Evolutionary conservation across 208 protist genomes (phyloP).

Genomic region (Leishmania aethiopica): DNA sequence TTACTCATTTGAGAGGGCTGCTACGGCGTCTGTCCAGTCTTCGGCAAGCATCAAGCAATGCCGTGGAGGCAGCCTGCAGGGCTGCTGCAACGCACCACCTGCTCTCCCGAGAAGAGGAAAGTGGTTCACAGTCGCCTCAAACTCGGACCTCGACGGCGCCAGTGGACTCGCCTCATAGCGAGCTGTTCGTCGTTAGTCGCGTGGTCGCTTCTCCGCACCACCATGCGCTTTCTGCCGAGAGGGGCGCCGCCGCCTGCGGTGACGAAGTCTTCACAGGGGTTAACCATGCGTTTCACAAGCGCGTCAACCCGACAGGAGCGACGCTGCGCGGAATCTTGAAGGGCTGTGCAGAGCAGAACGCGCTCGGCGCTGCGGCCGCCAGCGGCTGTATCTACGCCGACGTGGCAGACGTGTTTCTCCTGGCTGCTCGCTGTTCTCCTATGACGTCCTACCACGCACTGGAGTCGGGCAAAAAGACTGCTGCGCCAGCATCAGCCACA

Average conservation of each 20-base stretch:
- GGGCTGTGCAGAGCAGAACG: slow-evolving; percentile 91
- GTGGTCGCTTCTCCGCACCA: slow-evolving; percentile 9
- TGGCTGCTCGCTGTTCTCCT: slow-evolving; percentile 1
- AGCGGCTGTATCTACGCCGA: slow-evolving; percentile 56
- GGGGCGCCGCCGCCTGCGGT: not conserved
- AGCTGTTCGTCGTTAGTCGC: slow-evolving; percentile 28
- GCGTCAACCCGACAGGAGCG: slow-evolving; percentile 47
- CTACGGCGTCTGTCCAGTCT: slow-evolving; percentile 14
- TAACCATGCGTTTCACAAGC: slow-evolving; percentile 74
- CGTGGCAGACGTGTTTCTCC: slow-evolving; percentile 63
- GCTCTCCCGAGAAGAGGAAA: not conserved
- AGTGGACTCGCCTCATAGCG: not conserved
- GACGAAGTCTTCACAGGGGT: slow-evolving; percentile 57
- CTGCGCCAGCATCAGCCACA: not conserved
- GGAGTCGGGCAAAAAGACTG: not conserved
- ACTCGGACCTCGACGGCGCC: not conserved
- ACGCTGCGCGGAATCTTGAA: slow-evolving; percentile 76
- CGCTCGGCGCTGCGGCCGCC: slow-evolving; percentile 76
- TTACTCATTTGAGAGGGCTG: slow-evolving; percentile 21
- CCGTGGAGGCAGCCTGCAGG: not conserved
- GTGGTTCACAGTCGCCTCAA: not conserved
- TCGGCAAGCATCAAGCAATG: not conserved
- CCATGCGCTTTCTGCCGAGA: not conserved
- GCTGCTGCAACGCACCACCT: not conserved
- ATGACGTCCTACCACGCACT: not conserved